Evolutionary conservation across 2,329 filamentous ascomycete genomes (phyloP), one percentile per base, ranked within the genome.

Genomic region (Cordyceps fumosorosea): DNA sequence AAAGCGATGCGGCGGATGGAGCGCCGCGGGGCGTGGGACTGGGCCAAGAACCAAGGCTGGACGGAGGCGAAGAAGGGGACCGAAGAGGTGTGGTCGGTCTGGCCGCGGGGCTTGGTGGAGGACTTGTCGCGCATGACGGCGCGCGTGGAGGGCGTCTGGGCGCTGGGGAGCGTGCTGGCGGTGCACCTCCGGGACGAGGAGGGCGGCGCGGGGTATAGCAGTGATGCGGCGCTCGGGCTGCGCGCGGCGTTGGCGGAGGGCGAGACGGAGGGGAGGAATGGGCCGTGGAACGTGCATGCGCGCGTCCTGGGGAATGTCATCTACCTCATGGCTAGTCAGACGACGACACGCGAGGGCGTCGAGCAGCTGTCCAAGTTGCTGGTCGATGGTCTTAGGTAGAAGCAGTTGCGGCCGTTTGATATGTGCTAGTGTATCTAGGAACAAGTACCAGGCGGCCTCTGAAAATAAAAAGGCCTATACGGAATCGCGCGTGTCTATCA

Each of bases 111-210:
- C 0, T 83, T 92, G 32, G 76, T 93, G 1, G 72, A 76, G 2
- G 71, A 76, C 14, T 68, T 93, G 2, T 92, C 89, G 5, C 75
- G 67, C 18, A 69, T 80, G 22, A 78, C 78, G 2, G 65, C 75
- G 0, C 73, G 77, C 0, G 84, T 95, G 0, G 78, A 84, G 3
- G 84, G 87, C 8, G 84, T 89, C 0, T 89, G 90, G 76, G 88
- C 90, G 0, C 75, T 95, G 1, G 91, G 91, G 0, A 89, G 84
- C 2, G 88, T 95, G 1, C 77, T 95, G 12, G 87, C 88, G 0
- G 86, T 96, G 44, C 79, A 78, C 29, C 67, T 85, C 60, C 69
- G 72, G 4, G 77, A 78, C 14, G 69, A 73, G 1, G 73, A 74
- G 34, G 34, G 34, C 10, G 76, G 75, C 3, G 66, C 73, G 0